Evolutionary conservation across 2,329 filamentous ascomycete genomes (phyloP), one percentile per base, ranked within the genome.

Genomic region (Cercospora sojina): DNA sequence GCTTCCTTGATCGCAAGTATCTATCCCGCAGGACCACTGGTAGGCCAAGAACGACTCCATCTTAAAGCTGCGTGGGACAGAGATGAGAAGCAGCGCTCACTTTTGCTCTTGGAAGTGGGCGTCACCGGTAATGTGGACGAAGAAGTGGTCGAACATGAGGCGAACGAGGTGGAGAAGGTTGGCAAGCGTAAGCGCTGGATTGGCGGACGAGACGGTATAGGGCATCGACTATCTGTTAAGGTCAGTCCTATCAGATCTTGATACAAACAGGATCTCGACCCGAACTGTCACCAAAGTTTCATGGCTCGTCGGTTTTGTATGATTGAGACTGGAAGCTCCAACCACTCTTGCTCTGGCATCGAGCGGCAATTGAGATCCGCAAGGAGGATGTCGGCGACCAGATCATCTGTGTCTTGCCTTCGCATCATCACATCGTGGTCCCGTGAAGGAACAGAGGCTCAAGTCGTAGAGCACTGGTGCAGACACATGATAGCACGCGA

Each of bases 101-200:
- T 86, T 7, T 73, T 82, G 64, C 79, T 76, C 5, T 75, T 88
- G 31, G 76, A 75, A 7, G 78, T 85, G 6, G 75, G 76, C 29
- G 64, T 75, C 65, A 79, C 79, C 66, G 71, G 75, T 3, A 75
- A 80, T 18, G 70, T 79, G 65, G 74, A 84, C 16, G 78, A 77
- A 35, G 79, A 82, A 43, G 78, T 78, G 2, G 74, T 82, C 5
- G 74, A 78, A 20, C 78, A 79, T 1, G 80, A 80, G 69, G 70
- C 80, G 23, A 72, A 78, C 47, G 74, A 79, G 73, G 75, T 86
- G 35, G 80, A 84, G 69, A 88, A 87, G 76, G 79, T 83, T 6
- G 86, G 86, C 0, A 88, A 88, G 79, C 84, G 81, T 76, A 88
- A 88, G 79, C 81, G 85, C 65, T 88, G 85, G 82, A 76, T 80